phyloP scores from a whole-genome alignment of 176 grass and related monocot species.

The Avena eriantha region DNA sequence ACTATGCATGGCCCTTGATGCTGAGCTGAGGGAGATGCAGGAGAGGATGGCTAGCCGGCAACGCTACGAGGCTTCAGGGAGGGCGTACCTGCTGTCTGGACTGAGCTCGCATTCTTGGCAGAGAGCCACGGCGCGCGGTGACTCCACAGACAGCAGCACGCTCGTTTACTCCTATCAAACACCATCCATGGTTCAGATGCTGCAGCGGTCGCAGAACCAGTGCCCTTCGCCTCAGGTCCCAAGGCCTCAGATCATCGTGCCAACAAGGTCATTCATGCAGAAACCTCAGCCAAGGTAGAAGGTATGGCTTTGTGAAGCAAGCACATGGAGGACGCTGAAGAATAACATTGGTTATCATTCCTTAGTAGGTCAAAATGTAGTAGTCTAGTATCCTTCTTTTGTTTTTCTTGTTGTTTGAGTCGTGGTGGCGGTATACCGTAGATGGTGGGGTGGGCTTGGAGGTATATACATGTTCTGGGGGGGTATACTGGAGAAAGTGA shows the following conservation, averaged over 20 bases:
- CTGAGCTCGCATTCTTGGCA: slow-evolving; percentile 97
- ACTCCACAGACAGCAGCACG: slow-evolving; percentile 68
- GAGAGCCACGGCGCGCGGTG: slow-evolving; percentile 78
- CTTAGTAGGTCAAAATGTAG: slow-evolving; percentile 36
- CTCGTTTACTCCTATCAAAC: slow-evolving; percentile 85
- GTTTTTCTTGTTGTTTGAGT: slow-evolving; percentile 38
- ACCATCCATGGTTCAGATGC: slow-evolving; percentile 90
- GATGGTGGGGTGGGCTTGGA: slow-evolving; percentile 41
- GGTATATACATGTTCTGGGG: slow-evolving; percentile 49
- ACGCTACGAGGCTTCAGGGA: slow-evolving; percentile 72
- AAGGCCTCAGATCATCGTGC: slow-evolving; percentile 35
- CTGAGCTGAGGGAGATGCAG: slow-evolving; percentile 90
- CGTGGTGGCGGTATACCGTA: slow-evolving; percentile 47
- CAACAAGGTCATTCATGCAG: slow-evolving; percentile 43
- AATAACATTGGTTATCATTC: slow-evolving; percentile 37
- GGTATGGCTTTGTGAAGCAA: slow-evolving; percentile 21
- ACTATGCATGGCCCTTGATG: slow-evolving; percentile 78
- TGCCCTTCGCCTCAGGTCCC: slow-evolving; percentile 45
- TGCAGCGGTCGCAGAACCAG: slow-evolving; percentile 78
- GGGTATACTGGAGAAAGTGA: slow-evolving; percentile 52
- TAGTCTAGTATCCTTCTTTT: slow-evolving; percentile 44
- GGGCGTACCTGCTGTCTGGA: slow-evolving; percentile 84
- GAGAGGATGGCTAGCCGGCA: slow-evolving; percentile 85
- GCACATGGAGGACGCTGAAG: slow-evolving; percentile 11
- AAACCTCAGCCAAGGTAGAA: slow-evolving; percentile 64